Base-by-base conservation (phyloP, 345 rosid species). In the Eucalyptus erythrocorys region DNA sequence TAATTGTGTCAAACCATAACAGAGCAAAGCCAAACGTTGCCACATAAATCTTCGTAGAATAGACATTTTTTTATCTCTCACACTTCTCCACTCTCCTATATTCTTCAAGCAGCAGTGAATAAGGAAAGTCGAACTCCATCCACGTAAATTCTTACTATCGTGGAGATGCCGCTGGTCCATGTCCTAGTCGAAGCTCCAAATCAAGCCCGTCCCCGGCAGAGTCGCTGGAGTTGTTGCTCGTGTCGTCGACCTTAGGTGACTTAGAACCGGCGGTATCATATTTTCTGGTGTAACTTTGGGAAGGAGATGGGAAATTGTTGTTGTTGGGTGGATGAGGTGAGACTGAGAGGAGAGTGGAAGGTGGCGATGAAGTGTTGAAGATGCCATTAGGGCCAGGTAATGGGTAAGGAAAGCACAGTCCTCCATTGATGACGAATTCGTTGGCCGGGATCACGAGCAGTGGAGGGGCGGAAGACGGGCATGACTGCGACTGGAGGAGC, bases 351-450 rank as follows among this genome's bases (percentile, higher is more conserved):
- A 92, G 91, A 84, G 96, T 92, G 49, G 96, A 91, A 76, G 97
- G 93, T 17, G 68, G 30, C 64, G 64, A 49, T 34, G 66, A 32
- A 86, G 45, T 9, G 88, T 90, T 15, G 85, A 92, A 89, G 87
- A 88, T 48, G 59, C 92, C 92, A 88, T 88, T 91, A 92, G 94
- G 94, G 97, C 91, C 94, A 42, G 96, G 97, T 48, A 94, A 90
- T 93, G 95, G 99, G 92, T 95, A 95, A 87, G 94, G 92, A 6
- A 95, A 90, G 89, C 97, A 94, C 34, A 96, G 90, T 55, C 95
- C 95, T 48, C 94, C 94, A 88, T 87, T 90, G 10, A 93, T 8
- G 85, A 92, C 86, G 47, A 91, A 90, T 86, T 94, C 94, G 89
- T 92, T 87, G 13, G 94, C 93, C 87, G 91, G 92, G 47, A 91